Conservation (phyloP, 192 early-diverging fungal genomes). For the Umbelopsis ramanniana region DNA sequence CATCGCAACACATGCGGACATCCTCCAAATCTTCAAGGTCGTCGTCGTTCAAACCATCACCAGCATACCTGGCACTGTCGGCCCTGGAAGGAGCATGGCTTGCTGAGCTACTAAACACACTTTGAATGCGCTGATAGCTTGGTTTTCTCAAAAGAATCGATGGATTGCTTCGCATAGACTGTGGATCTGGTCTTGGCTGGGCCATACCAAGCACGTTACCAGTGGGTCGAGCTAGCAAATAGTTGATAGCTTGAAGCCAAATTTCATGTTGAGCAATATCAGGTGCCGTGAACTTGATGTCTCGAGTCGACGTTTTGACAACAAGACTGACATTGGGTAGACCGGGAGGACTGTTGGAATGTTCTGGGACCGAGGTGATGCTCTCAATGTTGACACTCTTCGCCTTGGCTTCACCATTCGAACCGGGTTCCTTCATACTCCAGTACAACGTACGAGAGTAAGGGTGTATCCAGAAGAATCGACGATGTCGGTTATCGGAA, state of each 20-base stretch:
- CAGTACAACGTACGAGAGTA: conserved; percentile 81
- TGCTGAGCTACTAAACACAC: conserved; percentile 17
- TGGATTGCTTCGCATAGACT: conserved; percentile 6
- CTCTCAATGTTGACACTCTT: conserved; percentile 66
- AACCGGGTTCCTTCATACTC: conserved; percentile 65
- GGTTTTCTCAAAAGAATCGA: conserved; percentile 19
- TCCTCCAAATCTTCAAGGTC: conserved; percentile 43
- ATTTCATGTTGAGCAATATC: conserved; percentile 69
- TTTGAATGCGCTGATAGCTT: conserved; percentile 28
- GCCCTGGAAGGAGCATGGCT: conserved; percentile 8
- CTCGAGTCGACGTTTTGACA: conserved; percentile 68
- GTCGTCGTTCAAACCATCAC: conserved; percentile 26
- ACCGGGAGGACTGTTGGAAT: conserved; percentile 36
- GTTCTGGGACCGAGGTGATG: conserved; percentile 58
- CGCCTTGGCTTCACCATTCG: conserved; percentile 42
- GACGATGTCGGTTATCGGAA: conserved; percentile 65
- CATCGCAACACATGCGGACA: conserved; percentile 45
- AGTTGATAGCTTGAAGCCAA: conserved; percentile 49
- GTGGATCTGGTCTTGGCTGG: neutral
- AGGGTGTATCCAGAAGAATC: conserved; percentile 85
- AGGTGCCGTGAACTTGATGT: conserved; percentile 75
- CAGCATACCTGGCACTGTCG: neutral
- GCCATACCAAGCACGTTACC: neutral
- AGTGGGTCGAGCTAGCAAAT: neutral
- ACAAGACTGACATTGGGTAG: conserved; percentile 64